Evolutionary conservation across 1,139 yeast species (phyloP).

Genomic region (Hansenula lynferdii): DNA sequence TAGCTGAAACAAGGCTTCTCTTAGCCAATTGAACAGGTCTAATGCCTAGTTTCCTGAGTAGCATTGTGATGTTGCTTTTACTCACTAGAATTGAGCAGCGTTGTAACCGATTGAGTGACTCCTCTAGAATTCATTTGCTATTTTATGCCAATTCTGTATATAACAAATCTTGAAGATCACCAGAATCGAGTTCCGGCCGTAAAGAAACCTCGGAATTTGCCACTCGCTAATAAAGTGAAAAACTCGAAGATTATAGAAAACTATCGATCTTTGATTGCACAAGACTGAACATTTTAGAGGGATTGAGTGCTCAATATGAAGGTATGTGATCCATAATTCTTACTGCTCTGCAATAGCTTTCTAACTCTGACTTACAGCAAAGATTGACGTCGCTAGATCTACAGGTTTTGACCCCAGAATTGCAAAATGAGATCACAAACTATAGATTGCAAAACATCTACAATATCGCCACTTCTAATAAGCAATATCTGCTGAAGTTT

Average conservation of each 20-base stretch:
- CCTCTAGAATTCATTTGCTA: background rate
- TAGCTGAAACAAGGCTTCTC: no score
- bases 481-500: constrained; percentile 78
- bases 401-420: constrained; percentile 64
- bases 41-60: no score
- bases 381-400: constrained; percentile 83
- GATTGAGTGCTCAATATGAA: background rate
- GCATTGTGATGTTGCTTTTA: no score
- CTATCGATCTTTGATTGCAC: no score
- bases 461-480: constrained; percentile 65
- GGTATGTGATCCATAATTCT: background rate
- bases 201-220: constrained; percentile 1
- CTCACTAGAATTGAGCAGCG: no score
- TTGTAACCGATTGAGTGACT: no score
- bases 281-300: no score
- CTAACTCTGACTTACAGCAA: constrained; percentile 42
- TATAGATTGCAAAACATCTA: constrained; percentile 83
- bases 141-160: background rate
- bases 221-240: constrained; percentile 1
- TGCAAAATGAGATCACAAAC: constrained; percentile 48
- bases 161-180: no score
- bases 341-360: no score
- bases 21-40: no score
- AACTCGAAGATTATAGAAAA: background rate
- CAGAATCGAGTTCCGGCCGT: background rate